These are phyloP conservation scores for Candida piceae DNA, from an alignment of 805 yeast genomes.

Conservation along the genomic window DNA sequence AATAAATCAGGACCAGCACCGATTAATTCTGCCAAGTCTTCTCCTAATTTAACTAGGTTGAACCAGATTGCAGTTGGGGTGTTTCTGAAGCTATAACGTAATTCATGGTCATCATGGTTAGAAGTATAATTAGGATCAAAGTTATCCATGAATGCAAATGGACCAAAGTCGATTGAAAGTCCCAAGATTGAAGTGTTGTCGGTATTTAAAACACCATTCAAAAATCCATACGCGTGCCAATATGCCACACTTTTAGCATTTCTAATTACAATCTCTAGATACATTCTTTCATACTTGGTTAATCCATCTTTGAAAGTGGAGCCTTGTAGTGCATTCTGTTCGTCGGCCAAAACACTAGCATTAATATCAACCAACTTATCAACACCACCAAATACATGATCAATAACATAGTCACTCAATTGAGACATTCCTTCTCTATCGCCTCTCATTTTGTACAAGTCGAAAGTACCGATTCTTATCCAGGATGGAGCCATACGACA, in stretches of 20 bases:
- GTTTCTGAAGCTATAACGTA: constrained; percentile 74
- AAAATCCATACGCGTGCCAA: constrained; percentile 89
- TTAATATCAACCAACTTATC: constrained; percentile 24
- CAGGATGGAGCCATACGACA: constrained; percentile 80
- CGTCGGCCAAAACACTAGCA: constrained; percentile 27
- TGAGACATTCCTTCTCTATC: constrained; percentile 57
- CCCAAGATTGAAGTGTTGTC: constrained; percentile 93
- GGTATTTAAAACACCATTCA: constrained; percentile 92
- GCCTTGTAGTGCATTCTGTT: constrained; percentile 17
- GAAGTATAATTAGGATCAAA: constrained; percentile 82
- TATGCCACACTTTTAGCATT: constrained; percentile 75
- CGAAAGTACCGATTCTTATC: constrained; percentile 87
- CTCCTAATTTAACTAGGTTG: constrained; percentile 83
- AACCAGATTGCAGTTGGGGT: constrained; percentile 90
- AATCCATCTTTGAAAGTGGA: constrained; percentile 27
- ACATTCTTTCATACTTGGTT: constrained; percentile 66
- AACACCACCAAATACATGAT: constrained; percentile 48
- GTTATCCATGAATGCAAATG: constrained; percentile 84
- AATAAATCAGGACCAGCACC: constrained; percentile 62
- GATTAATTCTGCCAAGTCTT: constrained; percentile 72
- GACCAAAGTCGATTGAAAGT: constrained; percentile 87
- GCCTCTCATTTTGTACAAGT: constrained; percentile 68
- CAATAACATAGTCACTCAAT: constrained; percentile 69
- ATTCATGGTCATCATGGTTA: constrained; percentile 74
- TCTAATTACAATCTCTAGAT: constrained; percentile 60